These are phyloP conservation scores for Taphrina communis DNA, from an alignment of 1,139 yeast species.

Conservation along the genomic window DNA sequence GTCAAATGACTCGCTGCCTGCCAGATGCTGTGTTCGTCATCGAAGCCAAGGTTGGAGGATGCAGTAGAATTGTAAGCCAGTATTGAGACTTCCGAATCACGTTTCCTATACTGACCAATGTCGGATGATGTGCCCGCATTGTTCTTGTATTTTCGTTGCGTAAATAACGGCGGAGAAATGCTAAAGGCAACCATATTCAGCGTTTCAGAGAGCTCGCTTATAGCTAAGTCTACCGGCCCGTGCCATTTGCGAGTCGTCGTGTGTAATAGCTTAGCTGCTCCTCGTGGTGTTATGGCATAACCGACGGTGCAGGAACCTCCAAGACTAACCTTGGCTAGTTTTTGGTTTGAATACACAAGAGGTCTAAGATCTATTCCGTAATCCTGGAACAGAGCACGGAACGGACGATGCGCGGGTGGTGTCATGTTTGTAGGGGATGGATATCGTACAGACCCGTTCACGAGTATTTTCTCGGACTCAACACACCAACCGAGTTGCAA, in stretches of 20 bases:
- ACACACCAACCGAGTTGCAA: constrained; percentile 5
- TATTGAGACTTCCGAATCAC: background rate
- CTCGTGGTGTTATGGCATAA: background rate
- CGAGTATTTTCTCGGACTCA: constrained; percentile 1
- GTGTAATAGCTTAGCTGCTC: constrained; percentile 12
- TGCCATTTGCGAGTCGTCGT: constrained; percentile 5
- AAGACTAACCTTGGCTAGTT: background rate
- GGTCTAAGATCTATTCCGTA: background rate
- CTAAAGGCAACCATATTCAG: constrained; percentile 3
- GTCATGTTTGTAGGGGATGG: background rate
- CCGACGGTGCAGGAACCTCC: constrained; percentile 1
- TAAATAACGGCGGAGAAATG: background rate
- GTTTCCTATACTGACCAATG: background rate
- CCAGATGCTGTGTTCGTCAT: constrained; percentile 1
- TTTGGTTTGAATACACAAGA: background rate
- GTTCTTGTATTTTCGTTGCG: background rate
- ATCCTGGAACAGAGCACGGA: background rate
- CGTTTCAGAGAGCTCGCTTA: background rate
- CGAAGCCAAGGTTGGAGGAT: background rate
- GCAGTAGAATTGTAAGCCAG: background rate
- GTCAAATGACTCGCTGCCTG: background rate
- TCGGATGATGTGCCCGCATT: background rate
- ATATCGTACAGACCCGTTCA: background rate
- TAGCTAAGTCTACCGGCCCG: background rate
- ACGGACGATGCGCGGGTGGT: background rate